Evolutionary conservation across 1,139 yeast species (phyloP), one percentile per base, ranked within the genome.

Genomic region (Zygoascus meyerae): DNA sequence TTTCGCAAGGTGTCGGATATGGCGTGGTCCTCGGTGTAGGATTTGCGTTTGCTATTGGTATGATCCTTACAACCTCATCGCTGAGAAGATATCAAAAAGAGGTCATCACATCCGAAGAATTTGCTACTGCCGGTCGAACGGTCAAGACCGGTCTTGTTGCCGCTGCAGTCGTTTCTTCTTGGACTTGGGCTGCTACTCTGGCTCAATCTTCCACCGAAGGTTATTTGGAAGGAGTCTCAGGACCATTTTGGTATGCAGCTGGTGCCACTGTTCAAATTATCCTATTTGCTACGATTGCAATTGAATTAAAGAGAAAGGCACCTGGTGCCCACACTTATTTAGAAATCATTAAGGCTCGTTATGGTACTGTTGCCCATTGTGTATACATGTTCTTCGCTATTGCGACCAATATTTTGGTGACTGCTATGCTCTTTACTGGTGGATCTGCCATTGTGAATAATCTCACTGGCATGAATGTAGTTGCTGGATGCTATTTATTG

Each of bases 181-280:
- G 96, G 96, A 87, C 95, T 4, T 87, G 95, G 95, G 89, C 92
- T 40, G 92, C 95, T 1, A 86, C 95, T 1, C 68, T 86, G 42
- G 73, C 86, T 31, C 83, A 85, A 31, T 81, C 89, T 1, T 78
- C 90, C 1, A 69, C 90, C n/a, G 86, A 83, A 63, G 86, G 85
- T 16, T 85, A 83, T 65, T 74, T 75, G 49, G 79, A 84, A 55
- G 95, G 95, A 57, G 76, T 87, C 39, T 73, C 82, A 31, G 94
- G 92, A 34, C 82, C 86, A 1, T 79, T 75, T 58, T 79, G 79
- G 66, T 85, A 85, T 60, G 92, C 87, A 5, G 73, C 84, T 2
- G 94, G 92, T 57, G 92, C 89, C 4, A 69, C 77, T n/a, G 77
- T 81, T 45, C 94, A 84, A 58, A 78, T 84, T 52, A 76, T 83